phyloP scores from a whole-genome alignment of 2,329 filamentous ascomycete genomes.

The Colletotrichum shisoi region DNA sequence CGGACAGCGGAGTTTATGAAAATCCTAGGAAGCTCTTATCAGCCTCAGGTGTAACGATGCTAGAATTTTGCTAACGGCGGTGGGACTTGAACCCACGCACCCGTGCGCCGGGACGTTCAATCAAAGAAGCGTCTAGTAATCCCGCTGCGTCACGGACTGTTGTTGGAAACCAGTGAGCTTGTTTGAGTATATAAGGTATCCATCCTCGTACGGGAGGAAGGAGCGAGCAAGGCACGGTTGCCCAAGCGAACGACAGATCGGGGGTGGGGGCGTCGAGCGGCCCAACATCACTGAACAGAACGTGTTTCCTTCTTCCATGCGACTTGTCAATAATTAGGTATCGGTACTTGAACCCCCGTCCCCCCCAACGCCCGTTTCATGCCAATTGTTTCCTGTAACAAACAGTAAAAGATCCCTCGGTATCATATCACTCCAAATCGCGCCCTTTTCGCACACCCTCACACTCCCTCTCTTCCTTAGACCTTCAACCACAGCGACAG shows the following conservation, averaged over 20 bases:
- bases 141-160: constrained; percentile 16
- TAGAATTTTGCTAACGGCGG: constrained; percentile 20
- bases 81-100: constrained; percentile 22
- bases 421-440: constrained; percentile 18
- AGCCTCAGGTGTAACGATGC: constrained; percentile 30
- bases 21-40: constrained; percentile 29
- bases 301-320: constrained; percentile 11
- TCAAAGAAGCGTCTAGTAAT: constrained; percentile 15
- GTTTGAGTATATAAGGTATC: neutral
- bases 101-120: constrained; percentile 18
- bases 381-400: constrained; percentile 17
- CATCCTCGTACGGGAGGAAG: neutral
- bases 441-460: neutral
- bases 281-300: neutral
- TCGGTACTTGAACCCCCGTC: constrained; percentile 37
- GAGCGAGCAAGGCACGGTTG: neutral
- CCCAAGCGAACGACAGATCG: neutral
- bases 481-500: constrained; percentile 80
- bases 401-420: constrained; percentile 20
- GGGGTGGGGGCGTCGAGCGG: neutral
- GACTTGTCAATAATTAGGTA: constrained; percentile 36
- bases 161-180: neutral
- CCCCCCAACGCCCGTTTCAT: constrained; percentile 37
- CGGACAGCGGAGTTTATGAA: constrained; percentile 8
- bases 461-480: constrained; percentile 48